Base-by-base conservation (phyloP, 176 grass and related monocot genomes). In the Avena insularis region DNA sequence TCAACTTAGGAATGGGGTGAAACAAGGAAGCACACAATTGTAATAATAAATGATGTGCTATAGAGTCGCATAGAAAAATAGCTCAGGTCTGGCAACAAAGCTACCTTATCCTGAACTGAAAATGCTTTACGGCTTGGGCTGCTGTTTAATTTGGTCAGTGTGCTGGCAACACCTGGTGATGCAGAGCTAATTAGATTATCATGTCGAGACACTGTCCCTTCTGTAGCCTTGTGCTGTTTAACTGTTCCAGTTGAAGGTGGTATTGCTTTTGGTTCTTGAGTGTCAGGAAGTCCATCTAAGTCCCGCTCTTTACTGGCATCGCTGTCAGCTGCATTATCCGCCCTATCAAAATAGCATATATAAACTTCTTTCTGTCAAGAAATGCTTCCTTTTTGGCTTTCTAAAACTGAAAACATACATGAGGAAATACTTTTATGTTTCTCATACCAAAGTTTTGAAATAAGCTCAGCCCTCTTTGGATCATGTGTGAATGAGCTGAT, bases 51-150 rank as follows among this genome's bases (percentile, higher is more conserved):
- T 81, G 14, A 69, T 60, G 29, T 77, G 25, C 25, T 75, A 54
- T 29, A 68, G 76, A 67, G 12, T 74, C 11, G 27, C 53, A 83
- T 48, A 71, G 23, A 3, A 43, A 84, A 87, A 75, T 68, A 75
- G 3, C 69, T 69, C 35, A 79, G 15, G 74, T 54, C 48, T 64
- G 54, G 61, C 47, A 12, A 65, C 27, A 71, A 82, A 79, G 48
- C 12, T 90, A 96, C 97, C 97, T 98, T 98, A 87, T 98, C 97
- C 91, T 98, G 97, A 78, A 98, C 90, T 2, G 94, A 94, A 91
- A 98, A 98, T 43, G 94, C 94, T 93, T 98, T 98, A 78, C 90
- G 97, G 77, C 90, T 94, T 11, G 82, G 88, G 67, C 88, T 82
- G 73, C 66, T 90, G 40, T 78, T 96, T 85, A 94, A 85, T 61